Percentiles rank a stretch among this genome's conserved stretches.
Conservation (phyloP, 1,139 yeast genomes). For the Blastobotrys aristatus region DNA sequence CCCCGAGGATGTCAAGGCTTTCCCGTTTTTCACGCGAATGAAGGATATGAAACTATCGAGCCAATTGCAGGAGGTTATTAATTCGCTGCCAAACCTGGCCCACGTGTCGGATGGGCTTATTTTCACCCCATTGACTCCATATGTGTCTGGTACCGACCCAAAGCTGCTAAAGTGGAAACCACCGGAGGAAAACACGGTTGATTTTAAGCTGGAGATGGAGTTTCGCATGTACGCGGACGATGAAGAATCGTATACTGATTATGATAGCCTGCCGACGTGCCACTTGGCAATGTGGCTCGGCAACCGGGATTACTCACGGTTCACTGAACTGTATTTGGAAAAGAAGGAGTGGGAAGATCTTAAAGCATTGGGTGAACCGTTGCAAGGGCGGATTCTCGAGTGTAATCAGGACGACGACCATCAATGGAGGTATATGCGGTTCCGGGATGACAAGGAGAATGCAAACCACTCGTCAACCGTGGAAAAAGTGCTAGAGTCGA, state of each 20-base stretch:
- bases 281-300: conserved; percentile 81
- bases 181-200: conserved; percentile 89
- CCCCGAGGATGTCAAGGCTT: conserved; percentile 69
- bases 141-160: conserved; percentile 81
- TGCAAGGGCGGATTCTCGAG: conserved; percentile 88
- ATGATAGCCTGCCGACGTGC: conserved; percentile 67
- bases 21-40: conserved; percentile 81
- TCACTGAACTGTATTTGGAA: conserved; percentile 55
- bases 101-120: conserved; percentile 94
- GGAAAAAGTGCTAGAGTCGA: conserved; percentile 73
- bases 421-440: conserved; percentile 79
- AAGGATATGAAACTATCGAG: conserved; percentile 84
- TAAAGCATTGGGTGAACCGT: conserved; percentile 67
- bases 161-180: conserved; percentile 89
- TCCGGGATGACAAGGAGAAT: conserved; percentile 85
- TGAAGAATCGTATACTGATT: conserved; percentile 57
- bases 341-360: conserved; percentile 80
- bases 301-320: conserved; percentile 56
- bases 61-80: conserved; percentile 70
- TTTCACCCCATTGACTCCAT: conserved; percentile 88
- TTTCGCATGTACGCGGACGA: conserved; percentile 66
- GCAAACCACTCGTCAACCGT: conserved; percentile 84
- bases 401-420: conserved; percentile 59
- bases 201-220: conserved; percentile 67
- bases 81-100: conserved; percentile 59